These are phyloP conservation scores for Tulasnella sp. DNA, from an alignment of 768 basidiomycete genomes.

Conservation along the genomic window DNA sequence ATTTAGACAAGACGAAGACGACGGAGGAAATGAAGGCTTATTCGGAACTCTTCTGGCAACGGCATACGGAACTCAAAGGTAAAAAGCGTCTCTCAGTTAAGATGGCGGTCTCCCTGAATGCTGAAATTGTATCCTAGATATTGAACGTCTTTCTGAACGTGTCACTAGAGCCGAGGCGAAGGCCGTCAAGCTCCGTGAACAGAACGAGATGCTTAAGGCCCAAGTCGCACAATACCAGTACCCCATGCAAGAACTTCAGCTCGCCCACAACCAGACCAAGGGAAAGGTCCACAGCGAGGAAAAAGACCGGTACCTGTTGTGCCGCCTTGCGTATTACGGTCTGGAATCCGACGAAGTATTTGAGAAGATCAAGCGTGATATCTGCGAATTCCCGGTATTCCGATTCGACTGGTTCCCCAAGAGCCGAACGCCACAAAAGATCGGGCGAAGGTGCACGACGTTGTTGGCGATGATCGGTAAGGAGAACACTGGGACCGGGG, in stretches of 20 bases:
- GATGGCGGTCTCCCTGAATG: too few species aligned
- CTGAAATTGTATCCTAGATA: constrained; percentile 33
- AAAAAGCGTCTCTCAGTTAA: constrained; percentile 48
- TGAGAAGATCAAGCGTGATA: constrained; percentile 92
- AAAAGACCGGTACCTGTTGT: constrained; percentile 91
- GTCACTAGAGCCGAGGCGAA: constrained; percentile 86
- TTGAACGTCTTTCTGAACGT: constrained; percentile 51
- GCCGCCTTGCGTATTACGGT: constrained; percentile 82
- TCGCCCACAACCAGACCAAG: constrained; percentile 91
- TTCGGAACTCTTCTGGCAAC: constrained; percentile 76
- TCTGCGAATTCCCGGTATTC: constrained; percentile 94
- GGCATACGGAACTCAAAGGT: constrained; percentile 81
- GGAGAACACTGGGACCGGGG: constrained; percentile 48
- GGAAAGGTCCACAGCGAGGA: constrained; percentile 96
- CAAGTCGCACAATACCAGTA: constrained; percentile 78
- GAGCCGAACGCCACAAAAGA: constrained; percentile 80
- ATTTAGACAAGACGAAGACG: constrained; percentile 79
- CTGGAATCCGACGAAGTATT: constrained; percentile 84
- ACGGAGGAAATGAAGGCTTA: constrained; percentile 71
- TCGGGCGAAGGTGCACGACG: constrained; percentile 82
- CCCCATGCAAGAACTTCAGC: constrained; percentile 95
- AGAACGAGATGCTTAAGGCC: constrained; percentile 65
- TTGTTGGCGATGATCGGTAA: constrained; percentile 86
- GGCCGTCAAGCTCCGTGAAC: constrained; percentile 75
- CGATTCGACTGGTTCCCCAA: constrained; percentile 99